A percentile compares a stretch with the other conserved stretches of the same genome.
phyloP scores from a whole-genome alignment of 1,284 basidiomycete species.

The Ceratobasidium sp. region DNA sequence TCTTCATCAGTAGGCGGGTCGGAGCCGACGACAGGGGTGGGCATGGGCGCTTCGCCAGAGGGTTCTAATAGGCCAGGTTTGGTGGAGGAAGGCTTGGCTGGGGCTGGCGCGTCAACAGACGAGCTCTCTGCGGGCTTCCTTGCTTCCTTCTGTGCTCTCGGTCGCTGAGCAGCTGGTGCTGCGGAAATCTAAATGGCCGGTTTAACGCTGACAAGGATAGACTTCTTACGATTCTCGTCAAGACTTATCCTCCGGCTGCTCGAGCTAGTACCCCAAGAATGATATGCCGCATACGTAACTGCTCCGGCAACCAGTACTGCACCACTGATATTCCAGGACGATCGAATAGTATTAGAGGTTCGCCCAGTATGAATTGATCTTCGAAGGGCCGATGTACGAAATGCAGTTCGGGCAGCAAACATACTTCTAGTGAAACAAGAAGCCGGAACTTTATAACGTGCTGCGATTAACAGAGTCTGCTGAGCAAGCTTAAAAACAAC shows the following conservation, averaged over 20 bases:
- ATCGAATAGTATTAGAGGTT: not conserved
- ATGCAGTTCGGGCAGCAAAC: slow-evolving; percentile 20
- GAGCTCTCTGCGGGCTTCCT: slow-evolving; percentile 4
- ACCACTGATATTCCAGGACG: not conserved
- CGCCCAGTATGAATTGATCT: slow-evolving; percentile 16
- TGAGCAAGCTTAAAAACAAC: slow-evolving; percentile 36
- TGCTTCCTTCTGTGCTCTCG: not conserved
- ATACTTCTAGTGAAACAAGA: not conserved
- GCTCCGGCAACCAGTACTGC: slow-evolving; percentile 3
- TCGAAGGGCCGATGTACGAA: slow-evolving; percentile 8
- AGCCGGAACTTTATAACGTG: not conserved
- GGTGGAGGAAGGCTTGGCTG: slow-evolving; percentile 9
- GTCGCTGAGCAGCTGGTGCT: not conserved
- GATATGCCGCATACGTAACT: slow-evolving; percentile 33
- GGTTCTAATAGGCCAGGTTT: slow-evolving; percentile 28
- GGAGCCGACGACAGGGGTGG: slow-evolving; percentile 13
- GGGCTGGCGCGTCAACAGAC: slow-evolving; percentile 17
- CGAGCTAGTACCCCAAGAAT: not conserved
- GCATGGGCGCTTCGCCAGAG: not conserved
- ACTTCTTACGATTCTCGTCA: slow-evolving; percentile 1
- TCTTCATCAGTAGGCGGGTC: slow-evolving; percentile 11
- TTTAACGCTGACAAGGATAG: not conserved
- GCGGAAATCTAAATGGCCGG: not conserved
- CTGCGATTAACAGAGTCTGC: not conserved
- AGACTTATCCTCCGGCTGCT: not conserved